A percentile compares a stretch with the other conserved stretches of the same genome.
Conservation (phyloP, 441 rosid genomes). For the Pelargonium australe region DNA sequence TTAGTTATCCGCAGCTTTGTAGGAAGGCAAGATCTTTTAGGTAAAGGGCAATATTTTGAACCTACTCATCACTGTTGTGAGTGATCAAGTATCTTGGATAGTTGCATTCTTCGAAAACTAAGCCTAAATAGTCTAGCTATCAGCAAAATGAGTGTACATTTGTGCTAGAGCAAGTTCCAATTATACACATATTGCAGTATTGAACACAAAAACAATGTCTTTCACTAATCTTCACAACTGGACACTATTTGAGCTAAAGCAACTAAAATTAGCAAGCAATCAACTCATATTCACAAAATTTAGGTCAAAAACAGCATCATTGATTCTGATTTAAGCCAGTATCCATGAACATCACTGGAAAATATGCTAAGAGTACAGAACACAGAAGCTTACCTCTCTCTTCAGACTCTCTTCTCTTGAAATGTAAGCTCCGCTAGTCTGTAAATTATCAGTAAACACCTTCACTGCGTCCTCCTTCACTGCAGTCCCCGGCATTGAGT, state of each 20-base stretch:
- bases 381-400: constrained; percentile 49
- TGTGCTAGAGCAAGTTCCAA: not conserved
- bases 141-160: not conserved
- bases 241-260: not conserved
- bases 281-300: not conserved
- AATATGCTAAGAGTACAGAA: not conserved
- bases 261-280: not conserved
- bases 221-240: not conserved
- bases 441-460: constrained; percentile 84
- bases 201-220: not conserved
- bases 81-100: not conserved
- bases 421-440: constrained; percentile 95
- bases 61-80: not conserved
- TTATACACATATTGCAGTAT: not conserved
- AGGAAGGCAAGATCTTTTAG: not conserved
- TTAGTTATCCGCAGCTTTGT: not conserved
- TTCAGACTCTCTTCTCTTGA: constrained; percentile 91
- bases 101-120: not conserved
- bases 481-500: constrained; percentile 42
- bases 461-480: constrained; percentile 69
- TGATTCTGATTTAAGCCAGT: not conserved
- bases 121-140: not conserved
- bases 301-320: not conserved
- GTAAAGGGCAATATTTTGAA: not conserved
- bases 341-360: not conserved